Evolutionary conservation across 768 basidiomycete genomes (phyloP), one percentile per base, ranked within the genome.

Genomic region (Hygrophorus russula): DNA sequence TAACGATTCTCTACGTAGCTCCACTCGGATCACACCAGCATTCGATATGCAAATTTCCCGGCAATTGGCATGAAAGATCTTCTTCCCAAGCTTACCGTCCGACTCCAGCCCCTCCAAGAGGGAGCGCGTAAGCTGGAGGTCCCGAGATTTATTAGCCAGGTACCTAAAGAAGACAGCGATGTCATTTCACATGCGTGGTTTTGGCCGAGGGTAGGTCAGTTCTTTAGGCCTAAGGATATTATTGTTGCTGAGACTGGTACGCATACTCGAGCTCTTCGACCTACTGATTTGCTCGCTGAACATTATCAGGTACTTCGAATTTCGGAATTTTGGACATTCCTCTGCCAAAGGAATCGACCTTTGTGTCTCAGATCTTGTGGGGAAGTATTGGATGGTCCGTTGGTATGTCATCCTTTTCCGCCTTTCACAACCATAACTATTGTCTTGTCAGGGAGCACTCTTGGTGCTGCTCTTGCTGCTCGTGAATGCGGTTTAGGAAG

Each of bases 331-430:
- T 91, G 32, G 87, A 88, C 47, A 71, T 89, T 24, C 78, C 80
- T 1, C 62, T 94, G 9, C 93, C 93, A 0, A 68, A 75, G n/a
- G 69, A 76, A 36, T 65, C 79, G 0, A 59, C 78, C 4, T 76
- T 82, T 45, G 47, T 89, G 31, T 76, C 71, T 47, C 89, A 92
- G 61, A 77, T 94, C 40, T 63, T 96, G 4, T 96, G 86, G 81
- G 92, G 93, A 39, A 82, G 82, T 46, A 96, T 97, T 51, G 93
- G 93, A 0, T 96, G 83, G 82, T 78, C 82, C 13, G 77, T 84
- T 32, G 87, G 88, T 66, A 58, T 64, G 68, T 51, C 8, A 0
- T 2, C 5, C 3, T 27, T 14, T 14, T 32, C 39, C 18, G 18
- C 14, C 6, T n/a, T 32, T 17, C 37, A 9, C 14, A 4, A 12